Evolutionary conservation across 371 early-diverging fungal species (phyloP), one percentile per base, ranked within the genome.

Genomic region (Mortierella sp.): DNA sequence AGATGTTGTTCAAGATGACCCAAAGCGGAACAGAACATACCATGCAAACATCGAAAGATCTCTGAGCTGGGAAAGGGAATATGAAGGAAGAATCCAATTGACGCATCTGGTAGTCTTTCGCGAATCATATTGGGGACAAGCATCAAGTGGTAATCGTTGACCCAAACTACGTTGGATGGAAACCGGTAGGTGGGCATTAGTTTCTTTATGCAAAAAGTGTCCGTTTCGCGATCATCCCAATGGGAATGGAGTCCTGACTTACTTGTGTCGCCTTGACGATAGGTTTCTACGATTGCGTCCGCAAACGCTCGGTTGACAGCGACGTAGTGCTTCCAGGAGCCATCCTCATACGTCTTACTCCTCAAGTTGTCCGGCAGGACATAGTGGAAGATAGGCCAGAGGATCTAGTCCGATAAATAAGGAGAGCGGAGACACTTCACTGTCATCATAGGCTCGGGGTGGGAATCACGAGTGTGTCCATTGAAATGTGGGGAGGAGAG

Each of bases 351-450:
- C 30, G 83, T 73, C 71, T 86, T 86, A 64, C 76, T 82, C 21
- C 84, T 76, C 21, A 83, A 64, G 59, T 86, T 81, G 46, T 96
- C 93, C 83, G 95, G 94, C 31, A 94, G 81, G 57, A 96, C 90
- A 80, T 97, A 97, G 81, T 99, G 99, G 50, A 98, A 89, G 62
- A 97, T 84, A 16, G 99, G 99, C 99, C 99, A 99, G 18, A 99
- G 82, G 16, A 90, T 84, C 87, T 87, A 62, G 10, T n/a, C 12
- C 30, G 24, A 49, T 28, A 50, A 31, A 41, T n/a, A 27, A 30
- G 14, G 26, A 39, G 27, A 41, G 42, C 16, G 42, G 16, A 26
- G 38, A 50, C 13, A n/a, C n/a, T n/a, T n/a, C n/a, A n/a, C n/a
- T n/a, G n/a, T n/a, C n/a, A n/a, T n/a, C n/a, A n/a, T n/a, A n/a